Percentiles rank a stretch among this genome's conserved stretches.
Conservation (phyloP, 352 stramenopile genomes). For the Globisporangium emineosum region DNA sequence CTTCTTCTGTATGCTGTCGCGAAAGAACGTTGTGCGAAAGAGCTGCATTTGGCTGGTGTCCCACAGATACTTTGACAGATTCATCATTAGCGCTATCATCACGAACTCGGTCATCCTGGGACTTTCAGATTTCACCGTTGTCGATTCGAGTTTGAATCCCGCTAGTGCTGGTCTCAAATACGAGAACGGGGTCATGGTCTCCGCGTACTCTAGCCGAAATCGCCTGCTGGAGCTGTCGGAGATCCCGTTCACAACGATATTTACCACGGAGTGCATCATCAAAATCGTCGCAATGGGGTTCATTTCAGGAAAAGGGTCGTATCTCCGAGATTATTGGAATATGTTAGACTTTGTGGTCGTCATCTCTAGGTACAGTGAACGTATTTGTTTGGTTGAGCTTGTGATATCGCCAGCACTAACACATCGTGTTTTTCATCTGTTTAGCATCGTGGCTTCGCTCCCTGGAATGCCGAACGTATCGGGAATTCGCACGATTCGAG, state of each 20-base stretch:
- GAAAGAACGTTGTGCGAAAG: slow-evolving; percentile 44
- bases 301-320: slow-evolving; percentile 50
- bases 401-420: neutral
- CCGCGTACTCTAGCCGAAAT: slow-evolving; percentile 47
- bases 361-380: slow-evolving; percentile 53
- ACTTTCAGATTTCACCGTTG: slow-evolving; percentile 77
- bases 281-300: slow-evolving; percentile 91
- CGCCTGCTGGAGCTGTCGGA: slow-evolving; percentile 71
- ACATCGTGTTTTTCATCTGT: neutral
- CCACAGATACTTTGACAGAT: slow-evolving; percentile 71
- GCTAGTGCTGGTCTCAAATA: slow-evolving; percentile 43
- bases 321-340: slow-evolving; percentile 89
- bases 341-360: slow-evolving; percentile 92
- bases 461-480: slow-evolving; percentile 78
- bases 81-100: slow-evolving; percentile 87
- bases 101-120: slow-evolving; percentile 87
- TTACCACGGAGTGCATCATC: slow-evolving; percentile 84
- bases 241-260: slow-evolving; percentile 84
- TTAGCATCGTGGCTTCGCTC: slow-evolving; percentile 48
- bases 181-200: slow-evolving; percentile 32
- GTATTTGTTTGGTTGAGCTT: neutral
- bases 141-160: slow-evolving; percentile 62
- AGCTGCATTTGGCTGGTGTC: slow-evolving; percentile 47
- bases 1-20: slow-evolving; percentile 39
- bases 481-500: slow-evolving; percentile 82